Conservation (phyloP, 2,329 filamentous ascomycete genomes). For the Diplodia corticola region DNA sequence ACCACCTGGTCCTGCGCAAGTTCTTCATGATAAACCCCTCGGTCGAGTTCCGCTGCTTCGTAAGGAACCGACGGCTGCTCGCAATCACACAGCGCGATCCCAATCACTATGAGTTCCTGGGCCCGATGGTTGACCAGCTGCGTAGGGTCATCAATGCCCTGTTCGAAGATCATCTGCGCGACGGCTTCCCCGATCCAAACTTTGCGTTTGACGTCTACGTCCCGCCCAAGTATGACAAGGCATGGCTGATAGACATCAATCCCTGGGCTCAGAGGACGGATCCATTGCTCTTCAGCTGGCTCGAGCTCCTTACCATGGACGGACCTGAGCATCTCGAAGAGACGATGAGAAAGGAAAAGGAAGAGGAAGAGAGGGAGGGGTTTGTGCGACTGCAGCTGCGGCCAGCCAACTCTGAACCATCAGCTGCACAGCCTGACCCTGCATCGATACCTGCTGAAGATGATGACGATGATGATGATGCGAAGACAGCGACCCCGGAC, state of each 20-base stretch:
- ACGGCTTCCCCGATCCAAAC: conserved; percentile 78
- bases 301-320: conserved; percentile 75
- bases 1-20: conserved; percentile 81
- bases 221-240: conserved; percentile 69
- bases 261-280: conserved; percentile 91
- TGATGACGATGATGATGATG: conserved; percentile 8
- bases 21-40: conserved; percentile 87
- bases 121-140: conserved; percentile 64
- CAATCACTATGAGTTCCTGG: conserved; percentile 86
- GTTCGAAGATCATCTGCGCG: conserved; percentile 70
- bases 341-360: conserved; percentile 2
- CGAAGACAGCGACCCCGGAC: not conserved
- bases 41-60: conserved; percentile 94
- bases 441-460: not conserved
- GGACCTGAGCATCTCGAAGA: conserved; percentile 54
- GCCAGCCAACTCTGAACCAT: not conserved
- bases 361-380: not conserved
- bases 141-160: conserved; percentile 71
- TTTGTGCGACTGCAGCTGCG: not conserved
- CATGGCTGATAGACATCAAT: conserved; percentile 91
- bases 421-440: not conserved
- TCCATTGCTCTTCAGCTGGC: conserved; percentile 84
- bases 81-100: conserved; percentile 86
- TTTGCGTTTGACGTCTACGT: conserved; percentile 95
- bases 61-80: conserved; percentile 76